phyloP scores from a whole-genome alignment of 345 rosid species.

The Excoecaria cochinchinensis region DNA sequence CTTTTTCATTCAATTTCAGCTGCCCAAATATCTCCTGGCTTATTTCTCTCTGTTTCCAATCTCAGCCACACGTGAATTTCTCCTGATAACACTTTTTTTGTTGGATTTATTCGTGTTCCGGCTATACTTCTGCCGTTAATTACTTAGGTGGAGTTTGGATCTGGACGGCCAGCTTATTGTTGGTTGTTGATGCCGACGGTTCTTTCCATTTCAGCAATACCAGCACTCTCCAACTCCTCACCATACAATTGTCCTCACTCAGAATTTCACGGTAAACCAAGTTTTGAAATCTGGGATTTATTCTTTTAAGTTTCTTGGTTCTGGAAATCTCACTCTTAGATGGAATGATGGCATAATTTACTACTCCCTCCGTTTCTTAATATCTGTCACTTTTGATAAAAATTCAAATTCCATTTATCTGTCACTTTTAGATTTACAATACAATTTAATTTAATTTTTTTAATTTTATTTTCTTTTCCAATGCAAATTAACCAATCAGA shows the following conservation, averaged over 20 bases:
- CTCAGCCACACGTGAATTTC: constrained; percentile 42
- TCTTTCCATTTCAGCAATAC: constrained; percentile 42
- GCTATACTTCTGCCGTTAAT: constrained; percentile 45
- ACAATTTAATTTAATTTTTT: too few species aligned
- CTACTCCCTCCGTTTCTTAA: too few species aligned
- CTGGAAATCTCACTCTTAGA: constrained; percentile 47
- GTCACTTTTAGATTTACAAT: too few species aligned
- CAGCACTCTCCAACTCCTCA: constrained; percentile 57
- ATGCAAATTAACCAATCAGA: too few species aligned
- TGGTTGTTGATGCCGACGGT: constrained; percentile 45
- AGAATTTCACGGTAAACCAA: constrained; percentile 36
- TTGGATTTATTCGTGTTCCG: constrained; percentile 41
- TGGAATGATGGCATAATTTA: constrained; percentile 53
- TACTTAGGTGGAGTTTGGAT: constrained; percentile 43
- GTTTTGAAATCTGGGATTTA: constrained; percentile 43
- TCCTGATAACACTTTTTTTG: constrained; percentile 36
- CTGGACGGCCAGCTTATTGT: constrained; percentile 48
- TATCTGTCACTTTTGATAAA: too few species aligned
- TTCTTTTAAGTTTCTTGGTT: constrained; percentile 37
- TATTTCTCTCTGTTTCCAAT: constrained; percentile 44
- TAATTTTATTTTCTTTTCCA: too few species aligned
- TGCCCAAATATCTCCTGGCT: constrained; percentile 36
- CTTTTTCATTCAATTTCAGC: constrained; percentile 8
- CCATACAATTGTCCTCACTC: constrained; percentile 48
- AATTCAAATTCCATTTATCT: too few species aligned